A percentile compares a stretch with the other conserved stretches of the same genome.
Conservation (phyloP, 2,329 filamentous ascomycete genomes). For the Pseudocercospora fuligena region DNA sequence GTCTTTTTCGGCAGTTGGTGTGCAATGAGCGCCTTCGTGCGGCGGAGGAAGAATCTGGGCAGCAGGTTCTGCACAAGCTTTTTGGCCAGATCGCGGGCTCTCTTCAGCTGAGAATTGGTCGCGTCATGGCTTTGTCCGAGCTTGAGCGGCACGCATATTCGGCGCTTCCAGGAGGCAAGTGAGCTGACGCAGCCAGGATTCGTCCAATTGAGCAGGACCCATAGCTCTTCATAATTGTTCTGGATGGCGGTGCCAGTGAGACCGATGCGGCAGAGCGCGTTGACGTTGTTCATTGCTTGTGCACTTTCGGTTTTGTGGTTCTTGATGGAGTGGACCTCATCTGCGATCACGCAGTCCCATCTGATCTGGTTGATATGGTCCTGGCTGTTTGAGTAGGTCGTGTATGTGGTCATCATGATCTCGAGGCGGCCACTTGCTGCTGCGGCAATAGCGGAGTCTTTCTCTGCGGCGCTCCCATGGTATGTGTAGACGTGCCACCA, state of each 20-base stretch:
- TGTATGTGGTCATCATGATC: constrained; percentile 92
- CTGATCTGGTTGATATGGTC: constrained; percentile 79
- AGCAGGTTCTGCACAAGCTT: constrained; percentile 86
- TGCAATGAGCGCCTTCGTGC: constrained; percentile 91
- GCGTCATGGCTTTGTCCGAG: constrained; percentile 93
- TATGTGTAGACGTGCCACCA: constrained; percentile 91
- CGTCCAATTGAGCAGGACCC: constrained; percentile 95
- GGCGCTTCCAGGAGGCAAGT: constrained; percentile 75
- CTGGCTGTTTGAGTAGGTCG: constrained; percentile 79
- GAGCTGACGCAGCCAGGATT: constrained; percentile 77
- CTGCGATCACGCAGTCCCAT: constrained; percentile 94
- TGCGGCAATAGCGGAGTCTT: constrained; percentile 59
- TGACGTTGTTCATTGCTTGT: constrained; percentile 85
- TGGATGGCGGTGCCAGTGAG: constrained; percentile 96
- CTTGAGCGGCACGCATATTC: constrained; percentile 78
- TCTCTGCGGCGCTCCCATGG: constrained; percentile 62
- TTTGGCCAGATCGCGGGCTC: constrained; percentile 78
- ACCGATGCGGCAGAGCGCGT: constrained; percentile 88
- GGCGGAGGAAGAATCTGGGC: constrained; percentile 85
- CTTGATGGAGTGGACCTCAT: constrained; percentile 92
- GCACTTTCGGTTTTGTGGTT: constrained; percentile 77
- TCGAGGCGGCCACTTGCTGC: constrained; percentile 79
- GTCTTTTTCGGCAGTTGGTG: constrained; percentile 93
- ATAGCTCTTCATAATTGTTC: constrained; percentile 96
- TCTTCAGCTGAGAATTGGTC: constrained; percentile 78